Evolutionary conservation across 768 basidiomycete species (phyloP), one percentile per base, ranked within the genome.

Genomic region (Russula virescens): DNA sequence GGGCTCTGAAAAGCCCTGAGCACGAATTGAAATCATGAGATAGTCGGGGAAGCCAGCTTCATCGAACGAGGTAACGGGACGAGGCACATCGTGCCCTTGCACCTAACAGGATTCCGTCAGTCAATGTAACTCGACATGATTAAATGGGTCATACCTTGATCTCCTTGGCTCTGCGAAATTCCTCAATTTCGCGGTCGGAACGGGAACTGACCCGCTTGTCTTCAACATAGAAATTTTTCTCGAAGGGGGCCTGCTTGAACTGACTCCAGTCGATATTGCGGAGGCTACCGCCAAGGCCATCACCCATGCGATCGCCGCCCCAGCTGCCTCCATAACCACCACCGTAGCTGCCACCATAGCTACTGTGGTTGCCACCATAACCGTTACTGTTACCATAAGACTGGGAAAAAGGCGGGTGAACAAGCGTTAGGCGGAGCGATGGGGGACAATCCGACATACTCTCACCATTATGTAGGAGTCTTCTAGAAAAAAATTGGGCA

Each of bases 31-130:
- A 56, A 84, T 77, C 87, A 98, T 86, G 64, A 99, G 83, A 75
- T 98, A 98, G 69, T 96, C 93, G 11, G 97, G 97, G 77, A 98
- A 98, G 53, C 89, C 94, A 69, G 86, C 85, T 77, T 99, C 96
- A 58, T 98, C 94, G 73, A 99, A 99, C 45, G 84, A 82, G 55
- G 86, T 84, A 60, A 98, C 86, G 19, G 97, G 97, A 71, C 93
- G 81, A 31, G 97, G 95, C 16, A 98, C 84, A 69, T 81, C 79
- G 55, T 84, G 85, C 35, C 97, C 97, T 82, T 93, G 91, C 62
- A 95, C 85, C 89, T 94, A 69, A 58, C 58, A 43, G 52, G 38
- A n/a, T n/a, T 13, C n/a, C 13, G 9, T 60, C 43, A 46, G 21
- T 31, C 23, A 57, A 52, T 21, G 21, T 48, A 28, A 7, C 10